Evolutionary conservation across 2,329 filamentous ascomycete species (phyloP).

Genomic region (Sphaerulina vaccinii): DNA sequence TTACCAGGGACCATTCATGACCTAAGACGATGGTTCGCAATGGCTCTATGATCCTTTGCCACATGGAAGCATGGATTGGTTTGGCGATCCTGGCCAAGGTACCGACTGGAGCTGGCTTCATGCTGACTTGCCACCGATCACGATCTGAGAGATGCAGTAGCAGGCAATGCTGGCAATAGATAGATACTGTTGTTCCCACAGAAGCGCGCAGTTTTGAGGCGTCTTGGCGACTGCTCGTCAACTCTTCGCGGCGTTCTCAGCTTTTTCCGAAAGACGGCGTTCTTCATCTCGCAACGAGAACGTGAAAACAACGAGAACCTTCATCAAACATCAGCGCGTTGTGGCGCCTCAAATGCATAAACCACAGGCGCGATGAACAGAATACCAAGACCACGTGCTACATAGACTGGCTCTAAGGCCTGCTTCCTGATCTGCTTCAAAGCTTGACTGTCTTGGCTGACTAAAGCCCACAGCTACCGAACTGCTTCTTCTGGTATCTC

Average conservation of each 20-base stretch:
- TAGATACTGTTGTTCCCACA: no score
- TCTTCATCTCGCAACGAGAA: no score
- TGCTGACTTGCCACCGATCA: slow-evolving; percentile 12
- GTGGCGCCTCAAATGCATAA: neutral
- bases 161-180: no score
- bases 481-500: slow-evolving; percentile 7
- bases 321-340: neutral
- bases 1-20: slow-evolving; percentile 3
- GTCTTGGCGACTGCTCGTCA: no score
- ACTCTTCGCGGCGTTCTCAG: no score
- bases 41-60: neutral
- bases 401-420: slow-evolving; percentile 3
- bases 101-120: slow-evolving; percentile 16
- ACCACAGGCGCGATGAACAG: neutral
- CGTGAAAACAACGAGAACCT: no score
- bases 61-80: neutral
- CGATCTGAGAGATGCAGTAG: no score
- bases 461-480: neutral
- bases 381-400: slow-evolving; percentile 12
- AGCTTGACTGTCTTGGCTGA: slow-evolving; percentile 11
- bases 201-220: no score
- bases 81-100: neutral
- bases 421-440: neutral
- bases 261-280: no score
- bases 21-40: neutral